A percentile compares a stretch with the other conserved stretches of the same genome.
These are phyloP conservation scores for Candida tallmaniae DNA, from an alignment of 805 yeast genomes.

Conservation along the genomic window DNA sequence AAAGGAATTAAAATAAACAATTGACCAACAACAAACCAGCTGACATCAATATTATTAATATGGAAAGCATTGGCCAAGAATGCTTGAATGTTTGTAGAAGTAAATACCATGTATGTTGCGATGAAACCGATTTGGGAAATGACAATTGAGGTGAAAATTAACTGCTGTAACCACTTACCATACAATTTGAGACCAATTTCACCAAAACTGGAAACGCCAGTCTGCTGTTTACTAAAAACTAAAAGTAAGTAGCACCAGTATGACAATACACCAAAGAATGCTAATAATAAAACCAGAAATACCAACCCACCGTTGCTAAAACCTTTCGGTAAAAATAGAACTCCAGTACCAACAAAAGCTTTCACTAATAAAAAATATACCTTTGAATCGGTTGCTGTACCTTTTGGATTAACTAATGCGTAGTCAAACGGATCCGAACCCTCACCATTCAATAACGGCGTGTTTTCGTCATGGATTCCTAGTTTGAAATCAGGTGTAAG, in stretches of 20 bases:
- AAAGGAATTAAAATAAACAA: slow-evolving; percentile 59
- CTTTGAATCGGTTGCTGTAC: slow-evolving; percentile 69
- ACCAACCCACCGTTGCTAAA: slow-evolving; percentile 68
- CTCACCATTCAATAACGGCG: slow-evolving; percentile 19
- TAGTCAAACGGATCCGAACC: slow-evolving; percentile 8
- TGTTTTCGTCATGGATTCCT: slow-evolving; percentile 32
- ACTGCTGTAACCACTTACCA: slow-evolving; percentile 60
- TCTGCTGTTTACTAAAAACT: slow-evolving; percentile 51
- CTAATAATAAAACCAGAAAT: slow-evolving; percentile 50
- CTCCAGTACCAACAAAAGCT: slow-evolving; percentile 77
- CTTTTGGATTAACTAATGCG: slow-evolving; percentile 33
- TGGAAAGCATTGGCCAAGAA: slow-evolving; percentile 51
- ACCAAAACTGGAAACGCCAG: slow-evolving; percentile 71
- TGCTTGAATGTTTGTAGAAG: slow-evolving; percentile 67
- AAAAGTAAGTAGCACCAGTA: slow-evolving; percentile 75
- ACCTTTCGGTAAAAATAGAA: slow-evolving; percentile 64
- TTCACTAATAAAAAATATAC: slow-evolving; percentile 69
- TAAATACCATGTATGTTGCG: slow-evolving; percentile 76
- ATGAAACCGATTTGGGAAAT: slow-evolving; percentile 76
- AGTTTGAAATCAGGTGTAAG: slow-evolving; percentile 11
- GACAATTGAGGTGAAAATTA: slow-evolving; percentile 61
- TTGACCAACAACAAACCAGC: slow-evolving; percentile 52
- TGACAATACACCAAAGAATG: slow-evolving; percentile 64
- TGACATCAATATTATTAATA: slow-evolving; percentile 33
- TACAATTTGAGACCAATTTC: slow-evolving; percentile 65